These are phyloP conservation scores for Choiromyces venosus DNA, from an alignment of 495 filamentous ascomycete genomes.

Conservation along the genomic window DNA sequence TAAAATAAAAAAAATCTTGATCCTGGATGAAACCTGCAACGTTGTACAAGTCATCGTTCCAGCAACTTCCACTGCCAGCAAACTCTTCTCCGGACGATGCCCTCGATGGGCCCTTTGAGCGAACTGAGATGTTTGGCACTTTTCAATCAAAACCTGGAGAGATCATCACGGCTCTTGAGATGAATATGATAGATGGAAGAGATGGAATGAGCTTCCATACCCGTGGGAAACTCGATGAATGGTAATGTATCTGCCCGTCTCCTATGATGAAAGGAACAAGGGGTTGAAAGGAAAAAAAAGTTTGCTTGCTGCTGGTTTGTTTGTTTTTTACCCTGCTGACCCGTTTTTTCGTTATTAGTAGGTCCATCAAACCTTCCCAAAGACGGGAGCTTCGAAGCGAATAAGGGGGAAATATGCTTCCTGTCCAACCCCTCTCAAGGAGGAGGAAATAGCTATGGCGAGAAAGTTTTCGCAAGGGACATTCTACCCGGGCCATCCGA, in stretches of 20 bases:
- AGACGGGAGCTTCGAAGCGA: background rate
- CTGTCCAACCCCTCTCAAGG: background rate
- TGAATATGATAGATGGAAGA: constrained; percentile 1
- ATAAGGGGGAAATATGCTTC: background rate
- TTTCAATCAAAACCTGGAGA: constrained; percentile 24
- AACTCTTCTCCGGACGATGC: constrained; percentile 31
- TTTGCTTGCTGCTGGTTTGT: background rate
- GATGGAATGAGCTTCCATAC: background rate
- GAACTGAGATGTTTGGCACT: constrained; percentile 28
- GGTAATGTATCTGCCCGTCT: background rate
- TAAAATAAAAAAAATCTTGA: constrained; percentile 30
- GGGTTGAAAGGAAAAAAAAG: background rate
- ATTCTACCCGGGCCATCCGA: background rate
- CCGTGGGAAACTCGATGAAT: background rate
- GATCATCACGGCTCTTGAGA: constrained; percentile 22
- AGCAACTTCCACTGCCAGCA: constrained; percentile 36
- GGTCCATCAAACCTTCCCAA: background rate
- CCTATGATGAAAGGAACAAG: background rate
- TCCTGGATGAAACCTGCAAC: constrained; percentile 39
- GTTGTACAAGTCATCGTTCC: constrained; percentile 40
- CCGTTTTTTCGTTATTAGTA: background rate
- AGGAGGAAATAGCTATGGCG: background rate
- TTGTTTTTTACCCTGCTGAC: background rate
- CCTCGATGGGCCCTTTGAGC: constrained; percentile 17
- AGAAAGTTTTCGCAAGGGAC: background rate